These are phyloP conservation scores for Blastobotrys attinorum DNA, from an alignment of 805 yeast species.

Conservation along the genomic window DNA sequence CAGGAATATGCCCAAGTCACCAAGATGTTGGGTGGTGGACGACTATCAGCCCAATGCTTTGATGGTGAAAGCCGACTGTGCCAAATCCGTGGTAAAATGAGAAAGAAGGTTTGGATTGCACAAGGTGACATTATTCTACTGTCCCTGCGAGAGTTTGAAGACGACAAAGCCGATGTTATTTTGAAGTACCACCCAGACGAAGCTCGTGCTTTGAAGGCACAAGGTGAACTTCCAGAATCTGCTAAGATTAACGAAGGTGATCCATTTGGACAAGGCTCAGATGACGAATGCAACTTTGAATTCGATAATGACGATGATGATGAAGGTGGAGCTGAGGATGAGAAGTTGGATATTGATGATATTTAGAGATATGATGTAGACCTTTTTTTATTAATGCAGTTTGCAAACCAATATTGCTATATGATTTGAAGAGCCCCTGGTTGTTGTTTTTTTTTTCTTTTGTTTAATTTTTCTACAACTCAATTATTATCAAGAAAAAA, in stretches of 20 bases:
- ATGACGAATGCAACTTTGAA: constrained; percentile 96
- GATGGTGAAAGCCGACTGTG: constrained; percentile 93
- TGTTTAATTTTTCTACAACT: no score
- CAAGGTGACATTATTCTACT: constrained; percentile 97
- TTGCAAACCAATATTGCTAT: no score
- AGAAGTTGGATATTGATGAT: constrained; percentile 88
- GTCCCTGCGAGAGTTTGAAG: constrained; percentile 97
- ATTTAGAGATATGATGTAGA: constrained; percentile 42
- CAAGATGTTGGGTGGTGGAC: constrained; percentile 97
- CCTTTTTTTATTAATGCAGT: neutral
- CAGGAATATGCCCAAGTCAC: constrained; percentile 98
- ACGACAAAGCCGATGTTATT: constrained; percentile 95
- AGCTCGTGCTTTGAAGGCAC: constrained; percentile 90
- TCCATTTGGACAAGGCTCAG: constrained; percentile 92
- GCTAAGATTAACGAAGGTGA: constrained; percentile 98
- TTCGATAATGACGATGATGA: constrained; percentile 89
- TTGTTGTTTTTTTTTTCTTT: no score
- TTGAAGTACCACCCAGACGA: constrained; percentile 96
- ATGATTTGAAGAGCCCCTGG: no score
- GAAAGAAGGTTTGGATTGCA: constrained; percentile 99
- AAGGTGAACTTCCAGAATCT: constrained; percentile 94
- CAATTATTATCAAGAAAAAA: neutral
- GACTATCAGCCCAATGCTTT: constrained; percentile 91
- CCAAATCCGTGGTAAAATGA: constrained; percentile 96
- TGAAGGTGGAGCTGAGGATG: constrained; percentile 51